Percentiles rank a stretch among this genome's conserved stretches.
Conservation (phyloP, 306 rosid species). For the Cyclanthera cordifolia region DNA sequence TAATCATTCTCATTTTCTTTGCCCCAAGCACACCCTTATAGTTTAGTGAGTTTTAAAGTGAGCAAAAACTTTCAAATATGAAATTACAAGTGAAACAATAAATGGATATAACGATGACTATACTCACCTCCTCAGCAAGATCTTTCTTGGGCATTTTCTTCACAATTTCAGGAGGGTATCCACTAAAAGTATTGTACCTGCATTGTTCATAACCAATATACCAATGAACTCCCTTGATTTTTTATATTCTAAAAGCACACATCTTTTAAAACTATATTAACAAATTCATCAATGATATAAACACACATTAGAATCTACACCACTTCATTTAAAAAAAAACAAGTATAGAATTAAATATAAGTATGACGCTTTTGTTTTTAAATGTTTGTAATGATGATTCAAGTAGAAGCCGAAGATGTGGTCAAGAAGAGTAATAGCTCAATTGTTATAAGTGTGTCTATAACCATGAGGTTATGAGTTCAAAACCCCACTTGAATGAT, state of each 20-base stretch:
- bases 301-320: not conserved
- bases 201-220: slow-evolving; percentile 10
- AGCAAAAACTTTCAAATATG: not conserved
- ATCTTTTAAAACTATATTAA: not conserved
- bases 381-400: not conserved
- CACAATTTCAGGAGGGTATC: slow-evolving; percentile 97
- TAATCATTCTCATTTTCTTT: too few relatives aligned
- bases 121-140: slow-evolving; percentile 95
- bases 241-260: not conserved
- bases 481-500: too few relatives aligned
- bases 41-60: not conserved
- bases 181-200: slow-evolving; percentile 89
- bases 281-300: not conserved
- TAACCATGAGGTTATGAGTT: too few relatives aligned
- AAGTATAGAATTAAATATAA: not conserved
- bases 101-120: slow-evolving; percentile 1
- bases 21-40: too few relatives aligned
- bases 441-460: too few relatives aligned
- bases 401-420: too few relatives aligned
- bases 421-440: too few relatives aligned
- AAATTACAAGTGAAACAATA: not conserved
- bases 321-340: not conserved
- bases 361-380: not conserved
- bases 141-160: slow-evolving; percentile 98
- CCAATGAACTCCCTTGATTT: not conserved